phyloP scores from a whole-genome alignment of 352 stramenopile genomes.

The Phytophthora pseudosyringae region DNA sequence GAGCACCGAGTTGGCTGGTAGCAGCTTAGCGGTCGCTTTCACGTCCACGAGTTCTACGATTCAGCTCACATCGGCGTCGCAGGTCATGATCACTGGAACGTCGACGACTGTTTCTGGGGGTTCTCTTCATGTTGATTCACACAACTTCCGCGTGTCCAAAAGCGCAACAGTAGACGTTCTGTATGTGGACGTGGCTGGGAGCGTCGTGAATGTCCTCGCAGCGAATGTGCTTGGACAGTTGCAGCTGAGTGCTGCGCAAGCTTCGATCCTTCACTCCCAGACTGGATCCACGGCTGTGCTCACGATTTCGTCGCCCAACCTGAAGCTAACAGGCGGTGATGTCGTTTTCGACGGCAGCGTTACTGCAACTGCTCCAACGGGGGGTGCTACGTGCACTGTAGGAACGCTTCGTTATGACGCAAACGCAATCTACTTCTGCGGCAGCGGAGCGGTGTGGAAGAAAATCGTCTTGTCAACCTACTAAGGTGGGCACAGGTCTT shows the following conservation, averaged over 20 bases:
- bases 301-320: constrained; percentile 48
- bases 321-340: constrained; percentile 41
- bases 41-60: constrained; percentile 54
- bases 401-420: constrained; percentile 45
- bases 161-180: constrained; percentile 36
- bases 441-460: constrained; percentile 25
- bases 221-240: constrained; percentile 37
- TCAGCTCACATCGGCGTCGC: constrained; percentile 39
- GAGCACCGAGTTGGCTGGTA: constrained; percentile 34
- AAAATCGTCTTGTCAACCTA: too few relatives aligned
- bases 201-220: constrained; percentile 32
- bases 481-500: too few relatives aligned
- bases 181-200: constrained; percentile 34
- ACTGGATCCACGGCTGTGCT: constrained; percentile 29
- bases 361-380: constrained; percentile 20
- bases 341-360: constrained; percentile 37
- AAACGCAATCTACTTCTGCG: constrained; percentile 46
- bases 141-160: constrained; percentile 49
- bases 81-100: constrained; percentile 50
- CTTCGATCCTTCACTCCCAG: constrained; percentile 41
- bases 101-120: constrained; percentile 54
- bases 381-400: constrained; percentile 21
- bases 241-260: constrained; percentile 31
- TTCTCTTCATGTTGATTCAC: constrained; percentile 51
- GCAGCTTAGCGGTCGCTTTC: constrained; percentile 45